These are phyloP conservation scores for Huntiella decipiens DNA, from an alignment of 2,329 filamentous ascomycete genomes.

Conservation along the genomic window DNA sequence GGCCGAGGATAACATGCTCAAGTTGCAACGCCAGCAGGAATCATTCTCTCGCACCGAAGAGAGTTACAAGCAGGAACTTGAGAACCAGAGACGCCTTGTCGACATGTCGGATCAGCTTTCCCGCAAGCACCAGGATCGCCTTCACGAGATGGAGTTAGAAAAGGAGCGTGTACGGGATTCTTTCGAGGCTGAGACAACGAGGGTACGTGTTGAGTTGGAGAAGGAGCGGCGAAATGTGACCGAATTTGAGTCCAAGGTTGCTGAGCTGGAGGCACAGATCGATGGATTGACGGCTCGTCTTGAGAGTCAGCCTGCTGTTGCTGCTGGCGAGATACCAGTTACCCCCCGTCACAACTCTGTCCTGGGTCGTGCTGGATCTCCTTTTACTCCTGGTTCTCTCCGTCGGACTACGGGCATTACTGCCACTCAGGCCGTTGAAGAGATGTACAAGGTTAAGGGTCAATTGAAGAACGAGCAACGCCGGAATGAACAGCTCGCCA, in stretches of 20 bases:
- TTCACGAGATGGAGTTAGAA: conserved; percentile 50
- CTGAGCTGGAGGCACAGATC: conserved; percentile 33
- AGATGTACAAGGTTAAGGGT: conserved; percentile 48
- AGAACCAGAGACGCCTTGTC: conserved; percentile 60
- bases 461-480: conserved; percentile 57
- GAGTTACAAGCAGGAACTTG: conserved; percentile 70
- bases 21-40: conserved; percentile 72
- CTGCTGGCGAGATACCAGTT: conserved; percentile 32
- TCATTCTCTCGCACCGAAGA: conserved; percentile 66
- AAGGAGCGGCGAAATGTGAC: conserved; percentile 28
- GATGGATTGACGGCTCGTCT: conserved; percentile 32
- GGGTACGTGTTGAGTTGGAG: conserved; percentile 37
- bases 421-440: conserved; percentile 43
- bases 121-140: conserved; percentile 48
- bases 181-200: conserved; percentile 39
- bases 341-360: conserved; percentile 40
- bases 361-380: conserved; percentile 34
- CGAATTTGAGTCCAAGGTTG: conserved; percentile 28
- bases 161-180: conserved; percentile 42
- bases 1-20: conserved; percentile 64
- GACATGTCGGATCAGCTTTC: conserved; percentile 65
- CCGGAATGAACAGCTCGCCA: conserved; percentile 52
- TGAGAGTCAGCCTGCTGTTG: conserved; percentile 17
- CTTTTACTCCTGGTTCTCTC: conserved; percentile 42
- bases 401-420: conserved; percentile 37